A percentile compares a stretch with the other conserved stretches of the same genome.
Evolutionary conservation across 441 rosid species (phyloP).

Genomic region (Adansonia grandidieri): DNA sequence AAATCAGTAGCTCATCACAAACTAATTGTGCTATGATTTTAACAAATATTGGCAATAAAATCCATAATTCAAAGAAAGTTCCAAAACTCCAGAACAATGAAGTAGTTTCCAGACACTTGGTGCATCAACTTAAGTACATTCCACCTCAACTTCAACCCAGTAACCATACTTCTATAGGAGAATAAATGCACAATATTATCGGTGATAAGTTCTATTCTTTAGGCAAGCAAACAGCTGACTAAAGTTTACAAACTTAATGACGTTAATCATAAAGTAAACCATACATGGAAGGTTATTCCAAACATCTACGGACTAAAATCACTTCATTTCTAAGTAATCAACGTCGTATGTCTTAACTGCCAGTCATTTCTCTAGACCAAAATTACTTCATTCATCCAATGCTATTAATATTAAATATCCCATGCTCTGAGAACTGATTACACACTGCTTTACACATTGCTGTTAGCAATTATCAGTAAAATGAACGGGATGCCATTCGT

Average conservation of each 20-base stretch:
- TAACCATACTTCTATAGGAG: not conserved
- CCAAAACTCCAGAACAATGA: not conserved
- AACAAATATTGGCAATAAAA: not conserved
- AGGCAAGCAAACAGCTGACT: not conserved
- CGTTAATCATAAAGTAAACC: not conserved
- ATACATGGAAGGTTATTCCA: not conserved
- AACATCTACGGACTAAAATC: not conserved
- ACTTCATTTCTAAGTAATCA: not conserved
- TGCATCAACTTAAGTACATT: not conserved
- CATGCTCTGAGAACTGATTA: not conserved
- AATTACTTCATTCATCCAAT: not conserved
- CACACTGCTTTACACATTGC: not conserved
- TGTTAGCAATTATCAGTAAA: not conserved
- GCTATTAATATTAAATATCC: not conserved
- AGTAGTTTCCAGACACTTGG: not conserved
- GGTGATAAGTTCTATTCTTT: not conserved
- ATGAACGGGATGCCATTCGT: not conserved
- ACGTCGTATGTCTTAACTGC: not conserved
- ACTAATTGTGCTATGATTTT: not conserved
- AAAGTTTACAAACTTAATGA: not conserved
- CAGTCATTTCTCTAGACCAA: not conserved
- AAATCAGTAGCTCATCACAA: conserved; percentile 1
- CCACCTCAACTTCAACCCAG: not conserved
- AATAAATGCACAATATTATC: not conserved
- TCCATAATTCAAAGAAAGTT: not conserved